Conservation (phyloP, 2,329 filamentous ascomycete genomes). For the Fusarium sp. region DNA sequence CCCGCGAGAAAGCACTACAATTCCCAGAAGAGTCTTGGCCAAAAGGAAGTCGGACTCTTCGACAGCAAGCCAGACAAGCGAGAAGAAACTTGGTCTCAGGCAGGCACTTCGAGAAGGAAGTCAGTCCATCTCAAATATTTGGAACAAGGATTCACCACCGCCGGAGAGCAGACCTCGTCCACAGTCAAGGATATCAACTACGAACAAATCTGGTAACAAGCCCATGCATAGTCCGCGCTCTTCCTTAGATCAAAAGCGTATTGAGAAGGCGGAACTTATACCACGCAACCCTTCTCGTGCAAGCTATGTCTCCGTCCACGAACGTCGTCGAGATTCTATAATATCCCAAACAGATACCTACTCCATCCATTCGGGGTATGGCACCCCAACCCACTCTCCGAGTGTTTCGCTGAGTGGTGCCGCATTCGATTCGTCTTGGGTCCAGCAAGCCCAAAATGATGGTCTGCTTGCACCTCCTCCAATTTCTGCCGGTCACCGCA, state of each 20-base stretch:
- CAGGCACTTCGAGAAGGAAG: conserved; percentile 62
- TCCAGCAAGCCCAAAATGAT: conserved; percentile 26
- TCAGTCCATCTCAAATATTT: conserved; percentile 58
- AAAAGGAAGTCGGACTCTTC: conserved; percentile 39
- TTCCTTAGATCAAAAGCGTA: conserved; percentile 4
- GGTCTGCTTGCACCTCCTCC: conserved; percentile 26
- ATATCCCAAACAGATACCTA: conserved; percentile 66
- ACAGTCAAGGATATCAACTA: conserved; percentile 36
- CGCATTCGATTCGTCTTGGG: conserved; percentile 34
- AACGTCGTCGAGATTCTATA: conserved; percentile 62
- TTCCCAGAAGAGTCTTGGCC: conserved; percentile 19
- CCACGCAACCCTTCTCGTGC: conserved; percentile 55
- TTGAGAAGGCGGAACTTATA: conserved; percentile 42
- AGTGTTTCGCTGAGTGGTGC: conserved; percentile 42
- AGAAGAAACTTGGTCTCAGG: conserved; percentile 59
- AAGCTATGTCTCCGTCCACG: conserved; percentile 61
- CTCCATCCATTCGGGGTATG: conserved; percentile 59
- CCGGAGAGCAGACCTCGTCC: conserved; percentile 39
- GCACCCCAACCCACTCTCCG: conserved; percentile 57
- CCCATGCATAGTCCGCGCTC: neutral
- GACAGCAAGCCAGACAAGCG: conserved; percentile 35
- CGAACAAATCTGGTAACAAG: conserved; percentile 25
- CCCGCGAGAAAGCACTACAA: conserved; percentile 16
- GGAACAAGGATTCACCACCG: conserved; percentile 56
- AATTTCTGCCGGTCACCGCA: conserved; percentile 38